Conservation (phyloP, 768 basidiomycete species). For the Leucocoprinus birnbaumii region DNA sequence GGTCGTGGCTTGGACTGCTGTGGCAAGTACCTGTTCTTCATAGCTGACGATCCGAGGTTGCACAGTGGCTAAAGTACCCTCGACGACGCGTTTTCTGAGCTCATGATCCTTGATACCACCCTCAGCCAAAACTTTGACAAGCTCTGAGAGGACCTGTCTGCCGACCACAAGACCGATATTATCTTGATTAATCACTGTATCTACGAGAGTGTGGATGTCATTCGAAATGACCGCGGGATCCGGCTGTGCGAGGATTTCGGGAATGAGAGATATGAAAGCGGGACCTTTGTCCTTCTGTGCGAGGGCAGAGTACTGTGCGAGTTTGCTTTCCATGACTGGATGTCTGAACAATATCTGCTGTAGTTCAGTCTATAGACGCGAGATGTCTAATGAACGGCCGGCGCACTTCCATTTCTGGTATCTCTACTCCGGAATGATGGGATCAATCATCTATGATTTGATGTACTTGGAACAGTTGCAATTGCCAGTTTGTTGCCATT, state of each 20-base stretch:
- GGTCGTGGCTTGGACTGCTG: constrained; percentile 17
- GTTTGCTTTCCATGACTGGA: constrained; percentile 57
- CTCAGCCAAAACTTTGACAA: constrained; percentile 66
- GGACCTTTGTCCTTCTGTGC: constrained; percentile 84
- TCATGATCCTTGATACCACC: constrained; percentile 52
- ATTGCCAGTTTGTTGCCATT: neutral
- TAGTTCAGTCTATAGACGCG: constrained; percentile 2
- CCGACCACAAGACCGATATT: constrained; percentile 83
- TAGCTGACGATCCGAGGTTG: constrained; percentile 86
- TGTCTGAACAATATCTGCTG: neutral
- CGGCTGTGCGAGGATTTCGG: constrained; percentile 56
- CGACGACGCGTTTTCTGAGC: constrained; percentile 67
- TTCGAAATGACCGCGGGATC: constrained; percentile 38
- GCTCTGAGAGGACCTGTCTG: constrained; percentile 82
- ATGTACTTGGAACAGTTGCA: neutral
- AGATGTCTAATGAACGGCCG: neutral
- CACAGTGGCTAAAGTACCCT: constrained; percentile 67
- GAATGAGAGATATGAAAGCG: constrained; percentile 68
- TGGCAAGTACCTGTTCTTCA: constrained; percentile 84
- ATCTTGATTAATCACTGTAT: constrained; percentile 82
- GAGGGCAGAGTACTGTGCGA: constrained; percentile 59
- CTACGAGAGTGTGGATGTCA: constrained; percentile 71
- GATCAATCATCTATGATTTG: neutral
- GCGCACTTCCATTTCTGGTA: neutral
- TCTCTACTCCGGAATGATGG: neutral